Percentiles rank a stretch among this genome's conserved stretches.
Evolutionary conservation across 2,329 filamentous ascomycete genomes (phyloP).

Genomic region (Colletotrichum tabaci): DNA sequence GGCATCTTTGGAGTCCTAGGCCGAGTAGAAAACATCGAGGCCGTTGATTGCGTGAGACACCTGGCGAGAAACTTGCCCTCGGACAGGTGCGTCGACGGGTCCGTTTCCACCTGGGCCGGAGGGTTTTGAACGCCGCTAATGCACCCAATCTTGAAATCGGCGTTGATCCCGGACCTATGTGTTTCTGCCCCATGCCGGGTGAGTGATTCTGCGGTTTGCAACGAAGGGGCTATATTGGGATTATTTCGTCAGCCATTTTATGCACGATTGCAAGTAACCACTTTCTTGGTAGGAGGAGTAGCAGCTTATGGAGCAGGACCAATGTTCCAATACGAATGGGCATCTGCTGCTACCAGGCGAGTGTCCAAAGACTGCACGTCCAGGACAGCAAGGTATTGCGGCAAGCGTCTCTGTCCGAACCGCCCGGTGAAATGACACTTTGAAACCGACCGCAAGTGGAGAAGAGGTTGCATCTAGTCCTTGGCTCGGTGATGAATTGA

Average conservation of each 20-base stretch:
- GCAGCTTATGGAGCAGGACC: conserved; percentile 12
- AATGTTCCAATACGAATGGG: conserved; percentile 27
- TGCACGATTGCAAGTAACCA: background rate
- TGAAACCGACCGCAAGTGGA: conserved; percentile 13
- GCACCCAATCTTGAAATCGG: conserved; percentile 31
- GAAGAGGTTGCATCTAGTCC: conserved; percentile 26
- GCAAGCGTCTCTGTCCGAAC: conserved; percentile 31
- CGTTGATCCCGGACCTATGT: conserved; percentile 19
- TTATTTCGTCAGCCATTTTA: background rate
- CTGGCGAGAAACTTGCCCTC: conserved; percentile 3
- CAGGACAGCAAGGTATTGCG: conserved; percentile 20
- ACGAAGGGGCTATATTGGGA: background rate
- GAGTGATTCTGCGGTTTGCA: conserved; percentile 6
- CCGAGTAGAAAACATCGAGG: conserved; percentile 3
- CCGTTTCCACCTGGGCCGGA: conserved; percentile 10
- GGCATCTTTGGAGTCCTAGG: conserved; percentile 11
- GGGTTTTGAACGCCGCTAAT: conserved; percentile 29
- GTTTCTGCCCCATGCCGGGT: conserved; percentile 1
- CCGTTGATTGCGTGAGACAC: background rate
- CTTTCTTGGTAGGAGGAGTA: conserved; percentile 1
- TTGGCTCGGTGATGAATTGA: conserved; percentile 18
- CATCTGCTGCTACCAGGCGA: conserved; percentile 1
- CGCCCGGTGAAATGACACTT: conserved; percentile 29
- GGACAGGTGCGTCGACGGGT: conserved; percentile 7
- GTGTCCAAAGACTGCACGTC: conserved; percentile 22